Conservation (phyloP, 176 grass and related monocot genomes). For the Oropetium thomaeum region DNA sequence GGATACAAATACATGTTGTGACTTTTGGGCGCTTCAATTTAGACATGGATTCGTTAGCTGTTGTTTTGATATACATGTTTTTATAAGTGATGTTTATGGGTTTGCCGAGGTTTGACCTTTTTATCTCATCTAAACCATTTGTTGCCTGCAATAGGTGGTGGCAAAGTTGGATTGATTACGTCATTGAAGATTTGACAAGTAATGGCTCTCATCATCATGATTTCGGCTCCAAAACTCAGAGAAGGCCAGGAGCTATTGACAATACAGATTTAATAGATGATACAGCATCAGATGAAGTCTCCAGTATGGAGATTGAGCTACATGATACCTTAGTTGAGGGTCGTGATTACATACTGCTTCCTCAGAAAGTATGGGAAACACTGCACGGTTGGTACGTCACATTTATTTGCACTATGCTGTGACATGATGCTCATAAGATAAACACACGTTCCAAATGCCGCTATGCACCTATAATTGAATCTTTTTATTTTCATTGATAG, state of each 20-base stretch:
- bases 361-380: slow-evolving; percentile 89
- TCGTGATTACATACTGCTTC: slow-evolving; percentile 94
- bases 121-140: background rate
- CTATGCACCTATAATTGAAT: background rate
- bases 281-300: slow-evolving; percentile 59
- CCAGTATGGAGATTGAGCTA: slow-evolving; percentile 86
- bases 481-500: background rate
- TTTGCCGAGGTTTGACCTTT: slow-evolving; percentile 18
- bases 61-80: background rate
- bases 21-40: background rate
- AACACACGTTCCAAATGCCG: slow-evolving; percentile 11
- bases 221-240: slow-evolving; percentile 44
- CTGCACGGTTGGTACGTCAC: slow-evolving; percentile 78
- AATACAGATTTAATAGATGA: slow-evolving; percentile 91
- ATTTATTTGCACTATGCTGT: background rate
- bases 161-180: slow-evolving; percentile 98
- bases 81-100: background rate
- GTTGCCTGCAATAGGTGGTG: slow-evolving; percentile 75
- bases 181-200: slow-evolving; percentile 79
- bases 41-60: background rate
- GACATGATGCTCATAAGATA: slow-evolving; percentile 10
- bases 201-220: slow-evolving; percentile 78
- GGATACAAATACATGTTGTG: background rate
- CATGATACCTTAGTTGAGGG: slow-evolving; percentile 95
- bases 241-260: slow-evolving; percentile 83